phyloP scores from a whole-genome alignment of 2,329 filamentous ascomycete species.

The Fusarium sp. region DNA sequence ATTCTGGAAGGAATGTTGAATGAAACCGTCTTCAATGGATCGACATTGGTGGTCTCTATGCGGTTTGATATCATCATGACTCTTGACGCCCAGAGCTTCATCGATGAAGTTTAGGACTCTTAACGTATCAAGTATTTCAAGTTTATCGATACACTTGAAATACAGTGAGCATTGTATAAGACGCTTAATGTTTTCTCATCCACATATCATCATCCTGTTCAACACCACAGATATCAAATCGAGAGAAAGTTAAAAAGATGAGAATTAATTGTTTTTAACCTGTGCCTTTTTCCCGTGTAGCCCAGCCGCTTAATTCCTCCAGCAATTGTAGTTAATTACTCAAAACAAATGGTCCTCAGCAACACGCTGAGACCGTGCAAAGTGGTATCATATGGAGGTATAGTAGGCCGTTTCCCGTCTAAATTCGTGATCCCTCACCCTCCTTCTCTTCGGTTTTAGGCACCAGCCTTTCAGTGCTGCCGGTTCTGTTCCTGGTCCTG shows the following conservation, averaged over 20 bases:
- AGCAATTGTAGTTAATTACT: constrained; percentile 10
- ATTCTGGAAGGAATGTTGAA: not conserved
- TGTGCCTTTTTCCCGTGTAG: not conserved
- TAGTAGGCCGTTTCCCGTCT: constrained; percentile 38
- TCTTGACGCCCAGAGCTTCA: not conserved
- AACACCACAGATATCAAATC: not conserved
- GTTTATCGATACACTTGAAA: not conserved
- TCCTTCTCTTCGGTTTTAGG: constrained; percentile 11
- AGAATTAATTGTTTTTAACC: not conserved
- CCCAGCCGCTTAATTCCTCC: not conserved
- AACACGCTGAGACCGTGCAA: constrained; percentile 36
- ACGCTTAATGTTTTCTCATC: not conserved
- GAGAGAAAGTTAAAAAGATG: not conserved
- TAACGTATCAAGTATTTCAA: not conserved
- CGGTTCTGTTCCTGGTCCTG: constrained; percentile 18
- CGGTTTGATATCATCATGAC: not conserved
- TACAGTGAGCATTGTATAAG: not conserved
- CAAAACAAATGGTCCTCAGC: constrained; percentile 29
- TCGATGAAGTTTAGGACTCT: too few relatives aligned
- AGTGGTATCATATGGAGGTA: constrained; percentile 45
- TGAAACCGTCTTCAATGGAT: not conserved
- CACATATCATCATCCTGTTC: not conserved
- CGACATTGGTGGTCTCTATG: not conserved
- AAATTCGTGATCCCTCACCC: constrained; percentile 27
- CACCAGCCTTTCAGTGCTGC: constrained; percentile 8